These are phyloP conservation scores for Lyophyllum semitale DNA, from an alignment of 768 basidiomycete species.

Conservation along the genomic window DNA sequence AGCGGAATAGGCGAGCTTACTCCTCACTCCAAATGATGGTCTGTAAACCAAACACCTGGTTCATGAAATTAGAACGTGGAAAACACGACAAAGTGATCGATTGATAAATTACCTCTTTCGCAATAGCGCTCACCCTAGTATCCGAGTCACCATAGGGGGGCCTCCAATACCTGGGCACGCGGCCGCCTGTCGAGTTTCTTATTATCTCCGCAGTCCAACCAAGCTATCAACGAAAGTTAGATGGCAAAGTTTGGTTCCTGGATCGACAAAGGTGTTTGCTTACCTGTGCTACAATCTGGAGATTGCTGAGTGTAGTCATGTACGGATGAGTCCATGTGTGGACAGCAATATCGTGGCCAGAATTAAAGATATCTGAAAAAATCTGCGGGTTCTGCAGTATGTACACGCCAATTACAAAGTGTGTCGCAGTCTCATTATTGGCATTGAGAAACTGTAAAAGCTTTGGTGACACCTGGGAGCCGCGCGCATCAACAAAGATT, in stretches of 20 bases:
- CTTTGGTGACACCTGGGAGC: slow-evolving; percentile 34
- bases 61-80: background rate
- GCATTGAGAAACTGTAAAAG: slow-evolving; percentile 68
- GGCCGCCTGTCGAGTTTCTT: slow-evolving; percentile 78
- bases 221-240: slow-evolving; percentile 38
- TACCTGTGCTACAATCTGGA: slow-evolving; percentile 67
- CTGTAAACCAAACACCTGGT: slow-evolving; percentile 68
- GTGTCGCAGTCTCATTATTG: slow-evolving; percentile 75
- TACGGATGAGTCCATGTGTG: slow-evolving; percentile 78
- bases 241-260: background rate
- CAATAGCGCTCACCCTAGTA: slow-evolving; percentile 81
- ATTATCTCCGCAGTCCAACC: slow-evolving; percentile 84
- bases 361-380: slow-evolving; percentile 56
- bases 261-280: slow-evolving; percentile 4
- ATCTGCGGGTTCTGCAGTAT: slow-evolving; percentile 57
- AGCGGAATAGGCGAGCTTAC: slow-evolving; percentile 38
- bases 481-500: slow-evolving; percentile 3
- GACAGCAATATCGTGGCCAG: slow-evolving; percentile 47
- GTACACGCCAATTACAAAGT: slow-evolving; percentile 88
- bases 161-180: slow-evolving; percentile 74
- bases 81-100: background rate
- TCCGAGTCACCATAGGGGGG: slow-evolving; percentile 88
- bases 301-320: slow-evolving; percentile 78
- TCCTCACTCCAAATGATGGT: slow-evolving; percentile 94
- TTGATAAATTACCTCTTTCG: slow-evolving; percentile 57